Conservation (phyloP, 768 basidiomycete species). For the Trametes cubensis region DNA sequence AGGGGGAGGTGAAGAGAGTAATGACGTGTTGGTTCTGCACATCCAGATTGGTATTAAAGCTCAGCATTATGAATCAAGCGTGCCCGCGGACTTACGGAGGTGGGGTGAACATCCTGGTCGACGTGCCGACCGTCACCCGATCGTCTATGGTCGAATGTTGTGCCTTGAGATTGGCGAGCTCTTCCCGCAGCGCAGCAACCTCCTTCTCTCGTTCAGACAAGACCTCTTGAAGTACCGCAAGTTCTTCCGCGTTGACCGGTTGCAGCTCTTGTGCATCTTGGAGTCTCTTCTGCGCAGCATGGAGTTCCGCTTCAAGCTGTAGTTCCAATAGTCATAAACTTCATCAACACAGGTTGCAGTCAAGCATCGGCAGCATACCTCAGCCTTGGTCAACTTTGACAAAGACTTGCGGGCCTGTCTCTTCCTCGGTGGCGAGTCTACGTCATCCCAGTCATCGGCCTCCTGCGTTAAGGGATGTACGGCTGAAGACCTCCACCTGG, state of each 20-base stretch:
- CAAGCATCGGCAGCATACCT: conserved; percentile 36
- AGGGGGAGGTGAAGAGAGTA: conserved; percentile 6
- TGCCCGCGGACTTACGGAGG: conserved; percentile 3
- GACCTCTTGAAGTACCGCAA: conserved; percentile 33
- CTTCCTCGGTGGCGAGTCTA: conserved; percentile 19
- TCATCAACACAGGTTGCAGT: background rate
- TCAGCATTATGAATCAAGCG: background rate
- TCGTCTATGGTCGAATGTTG: background rate
- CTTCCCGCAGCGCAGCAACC: conserved; percentile 10
- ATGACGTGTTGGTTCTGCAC: conserved; percentile 8
- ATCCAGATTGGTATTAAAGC: background rate
- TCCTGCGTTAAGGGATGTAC: background rate
- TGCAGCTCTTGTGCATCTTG: conserved; percentile 34
- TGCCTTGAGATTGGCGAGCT: conserved; percentile 16
- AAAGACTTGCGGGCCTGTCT: conserved; percentile 31
- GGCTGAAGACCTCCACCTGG: conserved; percentile 8
- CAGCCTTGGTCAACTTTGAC: conserved; percentile 44
- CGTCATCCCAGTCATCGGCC: conserved; percentile 14
- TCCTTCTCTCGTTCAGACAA: conserved; percentile 14
- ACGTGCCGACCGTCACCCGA: conserved; percentile 12
- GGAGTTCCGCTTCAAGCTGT: conserved; percentile 38
- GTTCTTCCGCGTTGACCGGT: conserved; percentile 33
- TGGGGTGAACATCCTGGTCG: conserved; percentile 20
- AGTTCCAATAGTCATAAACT: background rate
- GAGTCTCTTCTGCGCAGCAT: conserved; percentile 32